Base-by-base conservation (phyloP, 192 early-diverging fungal species). In the Mortierella claussenii region DNA sequence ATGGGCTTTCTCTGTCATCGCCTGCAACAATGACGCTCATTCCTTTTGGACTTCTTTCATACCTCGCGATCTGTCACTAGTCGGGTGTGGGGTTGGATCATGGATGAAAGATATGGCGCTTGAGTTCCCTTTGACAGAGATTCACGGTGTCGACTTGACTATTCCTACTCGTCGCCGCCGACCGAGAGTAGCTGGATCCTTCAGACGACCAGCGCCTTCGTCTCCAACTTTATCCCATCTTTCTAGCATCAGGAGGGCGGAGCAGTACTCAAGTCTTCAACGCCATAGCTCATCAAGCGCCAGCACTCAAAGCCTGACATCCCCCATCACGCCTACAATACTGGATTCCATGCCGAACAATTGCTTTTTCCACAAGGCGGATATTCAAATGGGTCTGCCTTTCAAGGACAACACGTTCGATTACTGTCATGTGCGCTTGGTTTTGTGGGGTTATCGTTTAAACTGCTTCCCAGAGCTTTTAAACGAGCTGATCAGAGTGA, bases 321-420 rank as follows among this genome's bases (percentile, higher is more conserved):
- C 24, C 24, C 2, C 20, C 1, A 26, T 27, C 4, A 18, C 50
- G 3, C 37, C 30, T 8, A 31, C 36, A 1, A 61, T 67, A 31
- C 24, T 54, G 48, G 61, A 73, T 9, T 54, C 71, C 9, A 65
- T 76, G 52, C 83, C 81, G 1, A 78, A 47, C 57, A 85, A 85
- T 34, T 82, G 74, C 51, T 81, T 79, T 66, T 81, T 81, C 53
- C 68, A 76, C 18, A 60, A 71, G 43, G 49, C 51, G 12, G 81
- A 87, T 63, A 64, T 80, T 23, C 63, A 69, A 2, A 55, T 59
- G 17, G 73, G 78, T 0, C 49, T 87, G 10, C 76, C 73, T 1
- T 85, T 85, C 30, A 26, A 65, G n/a, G 69, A 81, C 23, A 78
- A 81, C 33, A 47, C 65, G 13, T 87, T 87, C 65, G 85, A 87